Conservation (phyloP, 805 yeast species). For the Cyberlindnera mrakii region DNA sequence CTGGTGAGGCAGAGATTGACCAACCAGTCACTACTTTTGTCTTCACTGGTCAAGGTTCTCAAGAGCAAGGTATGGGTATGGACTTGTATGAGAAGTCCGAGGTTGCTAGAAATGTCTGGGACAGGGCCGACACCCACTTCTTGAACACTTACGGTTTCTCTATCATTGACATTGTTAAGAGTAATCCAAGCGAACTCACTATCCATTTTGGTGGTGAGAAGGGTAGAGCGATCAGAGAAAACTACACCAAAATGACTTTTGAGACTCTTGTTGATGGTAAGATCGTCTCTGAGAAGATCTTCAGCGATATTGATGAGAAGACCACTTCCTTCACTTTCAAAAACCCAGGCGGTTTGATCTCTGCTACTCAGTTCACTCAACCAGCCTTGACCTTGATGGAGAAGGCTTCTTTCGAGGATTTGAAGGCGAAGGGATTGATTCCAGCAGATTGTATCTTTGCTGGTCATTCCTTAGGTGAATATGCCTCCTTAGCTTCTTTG, state of each 20-base stretch:
- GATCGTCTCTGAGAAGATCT: constrained; percentile 86
- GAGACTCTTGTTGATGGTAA: constrained; percentile 88
- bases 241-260: constrained; percentile 95
- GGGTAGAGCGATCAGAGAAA: constrained; percentile 91
- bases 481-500: constrained; percentile 92
- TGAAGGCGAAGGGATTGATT: constrained; percentile 91
- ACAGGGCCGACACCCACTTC: constrained; percentile 93
- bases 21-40: constrained; percentile 96
- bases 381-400: constrained; percentile 99
- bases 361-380: constrained; percentile 98
- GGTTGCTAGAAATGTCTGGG: constrained; percentile 96
- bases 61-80: constrained; percentile 99
- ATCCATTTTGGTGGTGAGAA: constrained; percentile 97
- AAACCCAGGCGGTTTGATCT: constrained; percentile 89
- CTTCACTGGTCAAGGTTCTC: constrained; percentile 99
- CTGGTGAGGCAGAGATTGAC: constrained; percentile 97
- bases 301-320: constrained; percentile 79
- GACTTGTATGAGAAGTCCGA: constrained; percentile 86
- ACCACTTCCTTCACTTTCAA: constrained; percentile 84
- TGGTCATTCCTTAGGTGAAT: constrained; percentile 99
- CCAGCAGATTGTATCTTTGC: constrained; percentile 94
- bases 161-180: constrained; percentile 87
- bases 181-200: constrained; percentile 92
- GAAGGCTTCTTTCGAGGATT: constrained; percentile 97
- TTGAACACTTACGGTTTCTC: constrained; percentile 94